phyloP scores from a whole-genome alignment of 2,329 filamentous ascomycete species.

The Scedosporium minutisporum region DNA sequence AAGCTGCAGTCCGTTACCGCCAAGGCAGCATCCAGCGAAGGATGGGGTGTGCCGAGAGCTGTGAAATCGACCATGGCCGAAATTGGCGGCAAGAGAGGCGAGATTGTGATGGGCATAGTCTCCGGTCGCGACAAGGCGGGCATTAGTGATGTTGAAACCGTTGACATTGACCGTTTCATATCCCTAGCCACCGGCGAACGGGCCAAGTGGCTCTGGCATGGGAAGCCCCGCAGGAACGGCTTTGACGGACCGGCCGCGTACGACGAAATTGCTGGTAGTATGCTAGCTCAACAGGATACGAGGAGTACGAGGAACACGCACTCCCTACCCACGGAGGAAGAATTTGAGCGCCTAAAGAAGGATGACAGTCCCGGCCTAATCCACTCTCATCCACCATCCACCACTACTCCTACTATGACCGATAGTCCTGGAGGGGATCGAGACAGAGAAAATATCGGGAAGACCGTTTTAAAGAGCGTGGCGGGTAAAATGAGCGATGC shows the following conservation, averaged over 20 bases:
- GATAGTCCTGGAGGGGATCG: constrained; percentile 28
- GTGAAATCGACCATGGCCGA: constrained; percentile 94
- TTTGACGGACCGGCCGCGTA: constrained; percentile 36
- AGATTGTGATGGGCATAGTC: constrained; percentile 93
- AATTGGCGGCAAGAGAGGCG: constrained; percentile 84
- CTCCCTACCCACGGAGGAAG: constrained; percentile 18
- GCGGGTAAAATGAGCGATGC: constrained; percentile 72
- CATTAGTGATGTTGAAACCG: constrained; percentile 85
- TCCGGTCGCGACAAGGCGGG: constrained; percentile 77
- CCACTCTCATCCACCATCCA: constrained; percentile 26
- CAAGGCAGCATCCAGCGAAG: constrained; percentile 80
- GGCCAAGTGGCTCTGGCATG: constrained; percentile 90
- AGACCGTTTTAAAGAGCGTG: constrained; percentile 67
- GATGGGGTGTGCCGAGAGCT: constrained; percentile 84
- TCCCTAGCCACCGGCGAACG: constrained; percentile 70
- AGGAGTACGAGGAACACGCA: constrained; percentile 21
- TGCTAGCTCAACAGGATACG: constrained; percentile 48
- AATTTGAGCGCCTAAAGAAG: constrained; percentile 20
- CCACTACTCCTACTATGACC: constrained; percentile 33
- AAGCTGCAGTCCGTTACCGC: constrained; percentile 74
- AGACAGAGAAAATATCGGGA: constrained; percentile 51
- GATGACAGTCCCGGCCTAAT: constrained; percentile 33
- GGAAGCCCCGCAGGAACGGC: constrained; percentile 64
- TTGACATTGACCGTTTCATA: constrained; percentile 78
- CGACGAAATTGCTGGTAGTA: constrained; percentile 33